Evolutionary conservation across 1,284 basidiomycete species (phyloP).

Genomic region (Fomitopsis betulina): DNA sequence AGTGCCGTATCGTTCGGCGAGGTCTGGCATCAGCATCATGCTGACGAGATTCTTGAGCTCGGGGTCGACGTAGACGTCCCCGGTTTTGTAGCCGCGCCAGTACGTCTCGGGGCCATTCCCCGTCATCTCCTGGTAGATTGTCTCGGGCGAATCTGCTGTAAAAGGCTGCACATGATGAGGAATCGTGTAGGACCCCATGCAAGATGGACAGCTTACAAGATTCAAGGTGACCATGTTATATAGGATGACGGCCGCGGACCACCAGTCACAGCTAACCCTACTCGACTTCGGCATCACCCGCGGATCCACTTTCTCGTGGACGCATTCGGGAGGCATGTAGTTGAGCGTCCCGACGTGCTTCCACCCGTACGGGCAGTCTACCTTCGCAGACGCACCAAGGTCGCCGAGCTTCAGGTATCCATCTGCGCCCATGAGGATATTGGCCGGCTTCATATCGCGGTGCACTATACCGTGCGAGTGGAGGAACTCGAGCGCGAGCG

Average conservation of each 20-base stretch:
- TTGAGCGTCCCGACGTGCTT: constrained; percentile 52
- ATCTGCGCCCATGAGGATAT: constrained; percentile 64
- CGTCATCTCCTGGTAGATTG: background rate
- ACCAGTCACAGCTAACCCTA: constrained; percentile 65
- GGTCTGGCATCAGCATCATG: constrained; percentile 33
- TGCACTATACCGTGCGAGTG: constrained; percentile 73
- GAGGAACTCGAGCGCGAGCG: constrained; percentile 68
- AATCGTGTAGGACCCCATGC: too few relatives aligned
- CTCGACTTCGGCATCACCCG: constrained; percentile 28
- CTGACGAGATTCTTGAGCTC: constrained; percentile 38
- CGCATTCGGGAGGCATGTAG: constrained; percentile 73
- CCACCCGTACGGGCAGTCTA: constrained; percentile 46
- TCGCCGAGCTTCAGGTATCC: constrained; percentile 70
- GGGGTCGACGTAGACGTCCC: constrained; percentile 26
- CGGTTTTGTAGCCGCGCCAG: background rate
- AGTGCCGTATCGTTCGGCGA: constrained; percentile 35
- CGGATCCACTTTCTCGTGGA: constrained; percentile 34
- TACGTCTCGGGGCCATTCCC: constrained; percentile 4
- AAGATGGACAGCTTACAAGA: constrained; percentile 31
- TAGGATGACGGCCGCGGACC: constrained; percentile 69
- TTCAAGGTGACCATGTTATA: constrained; percentile 71
- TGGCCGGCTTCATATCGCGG: constrained; percentile 84
- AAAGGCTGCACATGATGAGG: constrained; percentile 27
- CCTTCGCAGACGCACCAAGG: constrained; percentile 61
- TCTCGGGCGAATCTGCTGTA: constrained; percentile 15